These are phyloP conservation scores for Exidia glandulosa DNA, from an alignment of 768 basidiomycete species.

Conservation along the genomic window DNA sequence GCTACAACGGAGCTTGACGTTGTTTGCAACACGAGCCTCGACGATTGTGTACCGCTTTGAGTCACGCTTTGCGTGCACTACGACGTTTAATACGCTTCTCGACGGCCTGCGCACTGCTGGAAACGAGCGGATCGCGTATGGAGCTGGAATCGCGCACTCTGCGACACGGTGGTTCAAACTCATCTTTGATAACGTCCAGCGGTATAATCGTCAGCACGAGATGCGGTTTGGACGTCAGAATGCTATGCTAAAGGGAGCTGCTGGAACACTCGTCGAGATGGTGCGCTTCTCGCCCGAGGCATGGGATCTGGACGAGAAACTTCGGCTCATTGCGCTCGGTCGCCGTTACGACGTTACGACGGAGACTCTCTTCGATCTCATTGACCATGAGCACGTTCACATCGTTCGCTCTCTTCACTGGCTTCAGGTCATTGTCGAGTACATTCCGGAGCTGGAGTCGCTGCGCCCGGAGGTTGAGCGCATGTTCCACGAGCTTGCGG, in stretches of 20 bases:
- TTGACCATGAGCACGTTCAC: constrained; percentile 4
- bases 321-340: too few relatives aligned
- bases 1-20: too few relatives aligned
- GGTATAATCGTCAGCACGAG: constrained; percentile 2
- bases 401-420: constrained; percentile 4
- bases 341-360: background rate
- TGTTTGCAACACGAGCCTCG: too few relatives aligned
- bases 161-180: background rate
- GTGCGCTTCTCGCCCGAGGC: constrained; percentile 2
- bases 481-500: too few relatives aligned
- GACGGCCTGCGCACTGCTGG: too few relatives aligned
- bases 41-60: too few relatives aligned
- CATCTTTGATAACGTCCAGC: constrained; percentile 11
- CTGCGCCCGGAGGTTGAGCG: background rate
- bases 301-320: background rate
- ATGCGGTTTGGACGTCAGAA: constrained; percentile 5
- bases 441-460: constrained; percentile 2
- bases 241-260: constrained; percentile 11
- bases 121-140: too few relatives aligned
- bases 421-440: constrained; percentile 1
- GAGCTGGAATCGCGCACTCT: too few relatives aligned
- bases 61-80: too few relatives aligned
- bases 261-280: constrained; percentile 6
- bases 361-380: constrained; percentile 3
- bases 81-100: too few relatives aligned